Base-by-base conservation (phyloP, 495 filamentous ascomycete genomes). In the Daldinia decipiens region DNA sequence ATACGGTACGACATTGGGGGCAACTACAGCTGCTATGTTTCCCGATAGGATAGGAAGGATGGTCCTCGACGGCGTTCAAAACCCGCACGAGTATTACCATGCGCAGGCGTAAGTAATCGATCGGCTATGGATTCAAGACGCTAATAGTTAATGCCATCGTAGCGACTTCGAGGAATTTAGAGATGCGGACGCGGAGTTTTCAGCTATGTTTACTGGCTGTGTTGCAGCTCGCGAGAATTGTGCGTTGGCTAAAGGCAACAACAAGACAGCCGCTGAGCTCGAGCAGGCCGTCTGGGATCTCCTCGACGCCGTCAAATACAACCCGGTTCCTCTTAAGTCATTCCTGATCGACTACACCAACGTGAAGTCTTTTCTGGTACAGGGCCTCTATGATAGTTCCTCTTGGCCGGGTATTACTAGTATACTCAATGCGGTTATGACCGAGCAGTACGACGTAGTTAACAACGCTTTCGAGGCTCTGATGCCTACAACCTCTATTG, bases 1-100 rank as follows among this genome's bases (percentile, higher is more conserved):
- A 5, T 84, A 84, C 51, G 81, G 82, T 11, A 83, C 82, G 0
- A 76, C 74, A 1, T 67, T 84, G 3, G 82, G 82, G 6, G 79
- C 75, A 5, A 82, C 78, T 5, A 62, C 78, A 7, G 80, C 79
- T 17, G 77, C 79, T 57, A 80, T 84, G 79, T 84, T 83, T 63
- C 82, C 82, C 0, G 80, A 83, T 5, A 74, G 78, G n/a, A 59
- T 83, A n/a, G 80, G 79, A 34, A 74, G 72, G 60, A 62, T 83
- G 47, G 70, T 84, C 21, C 54, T 84, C 7, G 82, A 84, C 51
- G 81, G 81, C 6, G 80, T 82, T 19, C 74, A 79, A 45, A 82
- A 80, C 67, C 74, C 76, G 0, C 75, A 79, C 39, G 75, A 82
- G 15, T 83, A 83, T 53, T 82, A 81, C 57, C 73, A 81, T 34